These are phyloP conservation scores for Fraxinus pennsylvanica DNA, from an alignment of 257 asterid species.

Conservation along the genomic window DNA sequence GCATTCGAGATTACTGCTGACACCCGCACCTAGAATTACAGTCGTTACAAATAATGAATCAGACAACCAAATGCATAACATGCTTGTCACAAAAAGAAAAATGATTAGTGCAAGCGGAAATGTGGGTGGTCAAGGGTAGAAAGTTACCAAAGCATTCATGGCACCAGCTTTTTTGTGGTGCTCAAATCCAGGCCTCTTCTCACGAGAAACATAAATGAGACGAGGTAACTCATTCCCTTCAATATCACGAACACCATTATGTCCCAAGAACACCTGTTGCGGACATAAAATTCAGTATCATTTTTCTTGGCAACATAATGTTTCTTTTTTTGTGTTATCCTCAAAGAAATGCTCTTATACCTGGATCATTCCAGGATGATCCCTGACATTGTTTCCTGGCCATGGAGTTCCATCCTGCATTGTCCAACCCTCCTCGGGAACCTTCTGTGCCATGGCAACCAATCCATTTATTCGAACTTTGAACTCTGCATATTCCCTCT, in stretches of 20 bases:
- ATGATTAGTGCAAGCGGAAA: neutral
- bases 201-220: constrained; percentile 90
- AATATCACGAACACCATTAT: constrained; percentile 71
- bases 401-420: constrained; percentile 92
- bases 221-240: constrained; percentile 89
- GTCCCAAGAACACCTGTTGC: constrained; percentile 69
- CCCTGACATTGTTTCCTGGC: constrained; percentile 89
- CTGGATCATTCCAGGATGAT: constrained; percentile 98
- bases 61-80: neutral
- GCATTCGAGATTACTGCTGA: constrained; percentile 74
- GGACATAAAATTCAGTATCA: constrained; percentile 10
- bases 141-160: constrained; percentile 80
- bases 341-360: constrained; percentile 33
- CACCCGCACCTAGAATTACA: constrained; percentile 50
- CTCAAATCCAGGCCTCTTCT: constrained; percentile 87
- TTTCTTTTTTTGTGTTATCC: neutral
- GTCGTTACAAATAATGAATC: constrained; percentile 9
- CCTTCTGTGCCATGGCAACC: constrained; percentile 79
- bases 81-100: neutral
- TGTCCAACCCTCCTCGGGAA: constrained; percentile 93
- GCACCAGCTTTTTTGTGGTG: constrained; percentile 97
- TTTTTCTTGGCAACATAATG: neutral
- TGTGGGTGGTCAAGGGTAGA: neutral
- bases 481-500: constrained; percentile 92
- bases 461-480: constrained; percentile 79